phyloP scores from a whole-genome alignment of 257 asterid species.

The Thymus mandschuricus region DNA sequence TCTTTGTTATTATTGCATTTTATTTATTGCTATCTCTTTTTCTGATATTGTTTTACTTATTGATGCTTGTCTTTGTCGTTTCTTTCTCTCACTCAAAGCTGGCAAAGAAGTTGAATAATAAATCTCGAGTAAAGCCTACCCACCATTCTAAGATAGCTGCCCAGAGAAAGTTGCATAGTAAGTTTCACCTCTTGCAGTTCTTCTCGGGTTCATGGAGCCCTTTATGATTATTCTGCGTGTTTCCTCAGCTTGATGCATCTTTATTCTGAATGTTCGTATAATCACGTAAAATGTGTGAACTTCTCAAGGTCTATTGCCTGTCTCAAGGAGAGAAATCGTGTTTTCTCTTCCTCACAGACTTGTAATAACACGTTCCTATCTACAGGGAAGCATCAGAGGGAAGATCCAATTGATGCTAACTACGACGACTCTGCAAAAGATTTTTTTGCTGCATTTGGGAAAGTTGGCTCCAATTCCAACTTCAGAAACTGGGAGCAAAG shows the following conservation, averaged over 20 bases:
- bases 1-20: slow-evolving; percentile 17
- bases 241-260: background rate
- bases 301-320: background rate
- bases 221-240: slow-evolving; percentile 3
- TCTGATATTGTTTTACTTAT: slow-evolving; percentile 8
- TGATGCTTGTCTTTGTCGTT: background rate
- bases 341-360: slow-evolving; percentile 25
- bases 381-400: slow-evolving; percentile 58
- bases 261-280: slow-evolving; percentile 9
- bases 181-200: slow-evolving; percentile 39
- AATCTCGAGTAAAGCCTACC: slow-evolving; percentile 54
- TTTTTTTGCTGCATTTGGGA: slow-evolving; percentile 61
- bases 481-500: slow-evolving; percentile 44
- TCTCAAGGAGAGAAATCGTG: background rate
- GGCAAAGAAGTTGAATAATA: slow-evolving; percentile 48
- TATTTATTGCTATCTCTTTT: slow-evolving; percentile 14
- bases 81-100: slow-evolving; percentile 36
- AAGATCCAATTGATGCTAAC: slow-evolving; percentile 39
- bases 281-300: slow-evolving; percentile 15
- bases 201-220: slow-evolving; percentile 2
- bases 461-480: slow-evolving; percentile 56
- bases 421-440: slow-evolving; percentile 50
- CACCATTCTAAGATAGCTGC: slow-evolving; percentile 51
- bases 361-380: slow-evolving; percentile 11
- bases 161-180: slow-evolving; percentile 61